Conservation (phyloP, 805 yeast species). For the Suhomyces faveliae region DNA sequence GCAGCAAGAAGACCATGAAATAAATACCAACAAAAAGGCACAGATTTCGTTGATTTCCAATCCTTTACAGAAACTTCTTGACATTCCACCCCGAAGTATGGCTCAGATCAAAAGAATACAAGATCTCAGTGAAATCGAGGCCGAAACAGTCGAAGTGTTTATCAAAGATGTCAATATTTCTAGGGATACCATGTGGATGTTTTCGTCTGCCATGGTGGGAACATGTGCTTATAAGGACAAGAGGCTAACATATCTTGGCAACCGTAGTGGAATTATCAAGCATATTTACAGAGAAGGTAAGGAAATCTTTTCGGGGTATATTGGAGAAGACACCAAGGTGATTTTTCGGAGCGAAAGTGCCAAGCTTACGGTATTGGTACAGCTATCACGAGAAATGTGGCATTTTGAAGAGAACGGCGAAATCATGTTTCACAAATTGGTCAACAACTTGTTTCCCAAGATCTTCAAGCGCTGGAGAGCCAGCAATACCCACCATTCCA, state of each 20-base stretch:
- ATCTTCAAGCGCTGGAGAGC: slow-evolving; percentile 86
- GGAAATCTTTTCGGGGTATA: slow-evolving; percentile 69
- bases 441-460: slow-evolving; percentile 88
- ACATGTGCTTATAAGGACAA: slow-evolving; percentile 69
- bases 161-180: slow-evolving; percentile 78
- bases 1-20: slow-evolving; percentile 7
- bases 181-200: slow-evolving; percentile 90
- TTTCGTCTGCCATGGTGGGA: slow-evolving; percentile 60
- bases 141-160: slow-evolving; percentile 79
- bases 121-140: slow-evolving; percentile 51
- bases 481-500: slow-evolving; percentile 83
- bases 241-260: slow-evolving; percentile 57
- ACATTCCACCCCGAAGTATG: slow-evolving; percentile 63
- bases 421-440: slow-evolving; percentile 85
- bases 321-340: slow-evolving; percentile 71
- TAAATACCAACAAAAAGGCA: slow-evolving; percentile 22
- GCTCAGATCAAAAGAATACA: slow-evolving; percentile 53
- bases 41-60: slow-evolving; percentile 59
- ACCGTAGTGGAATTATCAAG: slow-evolving; percentile 61
- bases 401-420: slow-evolving; percentile 96
- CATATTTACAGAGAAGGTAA: slow-evolving; percentile 66
- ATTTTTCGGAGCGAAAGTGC: slow-evolving; percentile 93
- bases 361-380: slow-evolving; percentile 75
- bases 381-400: slow-evolving; percentile 96
- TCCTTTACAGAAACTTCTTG: slow-evolving; percentile 57